Evolutionary conservation across 2,329 filamentous ascomycete genomes (phyloP), one percentile per base, ranked within the genome.

Genomic region (Albifimbria verrucaria): DNA sequence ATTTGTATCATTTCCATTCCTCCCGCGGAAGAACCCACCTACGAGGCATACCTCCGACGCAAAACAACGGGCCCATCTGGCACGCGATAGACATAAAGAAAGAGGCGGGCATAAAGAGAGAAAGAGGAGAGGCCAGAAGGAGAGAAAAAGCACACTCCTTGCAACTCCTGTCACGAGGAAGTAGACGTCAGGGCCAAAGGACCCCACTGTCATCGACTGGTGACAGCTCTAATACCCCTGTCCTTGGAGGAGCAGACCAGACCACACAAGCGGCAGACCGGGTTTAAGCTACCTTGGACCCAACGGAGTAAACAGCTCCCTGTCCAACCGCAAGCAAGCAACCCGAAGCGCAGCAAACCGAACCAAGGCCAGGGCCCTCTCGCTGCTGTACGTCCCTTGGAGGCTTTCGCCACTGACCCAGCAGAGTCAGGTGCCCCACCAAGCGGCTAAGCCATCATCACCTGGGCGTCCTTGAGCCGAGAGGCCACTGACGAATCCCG

Each of bases 391-490:
- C n/a, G n/a, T 55, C 50, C 39, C 54, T 53, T 56, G 59, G 61
- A 60, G 62, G 61, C 61, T 64, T 63, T 64, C 51, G 64, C 64
- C 64, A 66, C 64, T 58, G 54, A 58, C 51, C 58, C 57, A 62
- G 50, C 24, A 51, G 32, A 67, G 65, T 68, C 65, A 68, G 64
- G 62, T 66, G 65, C 63, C 60, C 65, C 65, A 67, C 63, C 57
- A 62, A 53, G 61, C 55, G 58, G 55, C 58, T 58, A 57, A 52
- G 51, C 55, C 52, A 54, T 49, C 52, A 54, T 49, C 52, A 45
- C 43, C 52, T 50, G 24, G 39, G 44, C 51, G 36, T 50, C 48
- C 48, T 49, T 52, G 46, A 48, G 46, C 46, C 46, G 46, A 48
- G 46, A 11, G 26, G 12, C 32, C 32, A 47, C 44, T 25, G 44